Evolutionary conservation across 2,329 filamentous ascomycete species (phyloP), one percentile per base, ranked within the genome.

Genomic region (Exophiala phaeomuriformis): DNA sequence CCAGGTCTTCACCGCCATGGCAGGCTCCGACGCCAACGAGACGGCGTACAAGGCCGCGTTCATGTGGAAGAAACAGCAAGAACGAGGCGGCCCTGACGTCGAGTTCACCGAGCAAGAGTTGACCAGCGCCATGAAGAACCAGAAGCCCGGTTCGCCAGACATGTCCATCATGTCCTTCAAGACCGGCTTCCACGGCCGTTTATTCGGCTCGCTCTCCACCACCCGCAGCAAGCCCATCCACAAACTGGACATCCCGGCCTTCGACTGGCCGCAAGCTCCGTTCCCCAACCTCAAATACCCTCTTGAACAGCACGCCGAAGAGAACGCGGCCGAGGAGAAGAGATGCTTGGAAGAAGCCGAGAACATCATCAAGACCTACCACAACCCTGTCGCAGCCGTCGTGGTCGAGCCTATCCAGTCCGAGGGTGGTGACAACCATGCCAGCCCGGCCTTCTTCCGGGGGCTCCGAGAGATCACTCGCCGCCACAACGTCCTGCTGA

Each of bases 11-110:
- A 95, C 90, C 12, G 88, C 85, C 61, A 86, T 89, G 77, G 82
- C 89, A 50, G 90, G 90, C 57, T 94, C 88, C 19, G 90, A 95
- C 66, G 90, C 90, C 71, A 95, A 95, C 74, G 90, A 95, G 75
- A 86, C 88, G 33, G 90, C 90, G 41, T 95, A 89, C 81, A 95
- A 95, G 75, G 90, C 90, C 5, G 90, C 90, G 47, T 95, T 95
- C 75, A 95, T 95, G 84, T 94, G 85, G 79, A 84, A 85, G 66
- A 83, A 87, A 46, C 86, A 89, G 70, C 78, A 83, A 59, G 82
- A 93, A 72, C 87, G 90, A 57, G 89, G 89, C 61, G 88, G 88
- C 5, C 75, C 81, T 43, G 71, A 84, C 36, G 86, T 84, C 51
- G 87, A 91, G 53, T 95, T 95, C 75, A 87, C 85, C 33, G 72